Percentiles rank a stretch among this genome's conserved stretches.
These are phyloP conservation scores for Centaurea solstitialis DNA, from an alignment of 129 eudicot genomes.

Conservation along the genomic window DNA sequence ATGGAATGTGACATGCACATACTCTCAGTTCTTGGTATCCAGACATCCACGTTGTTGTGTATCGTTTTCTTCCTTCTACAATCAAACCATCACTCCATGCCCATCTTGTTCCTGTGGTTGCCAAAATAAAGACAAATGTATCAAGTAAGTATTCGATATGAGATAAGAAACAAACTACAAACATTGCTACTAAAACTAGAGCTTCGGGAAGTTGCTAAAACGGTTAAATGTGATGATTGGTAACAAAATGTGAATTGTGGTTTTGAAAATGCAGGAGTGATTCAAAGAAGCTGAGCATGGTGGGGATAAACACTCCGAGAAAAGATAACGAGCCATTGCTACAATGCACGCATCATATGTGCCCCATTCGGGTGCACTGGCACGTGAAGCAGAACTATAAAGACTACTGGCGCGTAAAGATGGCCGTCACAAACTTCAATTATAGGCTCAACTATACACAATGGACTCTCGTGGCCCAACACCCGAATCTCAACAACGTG, in stretches of 20 bases:
- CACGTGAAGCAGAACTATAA: conserved; percentile 76
- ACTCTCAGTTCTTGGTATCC: conserved; percentile 65
- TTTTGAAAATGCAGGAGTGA: conserved; percentile 44
- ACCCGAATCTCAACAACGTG: conserved; percentile 85
- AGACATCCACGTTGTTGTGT: conserved; percentile 69
- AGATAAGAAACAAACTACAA: background rate
- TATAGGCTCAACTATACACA: conserved; percentile 70
- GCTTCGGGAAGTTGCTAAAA: background rate
- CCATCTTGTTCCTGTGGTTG: conserved; percentile 86
- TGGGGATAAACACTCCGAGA: conserved; percentile 68
- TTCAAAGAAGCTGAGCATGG: conserved; percentile 46
- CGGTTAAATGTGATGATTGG: background rate
- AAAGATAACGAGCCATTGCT: conserved; percentile 67
- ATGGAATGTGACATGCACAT: conserved; percentile 87
- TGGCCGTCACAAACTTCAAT: conserved; percentile 76
- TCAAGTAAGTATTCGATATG: conserved; percentile 43
- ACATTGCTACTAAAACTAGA: background rate
- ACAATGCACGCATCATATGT: conserved; percentile 92
- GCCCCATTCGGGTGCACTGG: conserved; percentile 90
- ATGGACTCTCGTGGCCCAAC: conserved; percentile 91
- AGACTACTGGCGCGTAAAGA: conserved; percentile 83
- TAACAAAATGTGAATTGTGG: background rate
- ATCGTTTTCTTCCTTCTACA: conserved; percentile 84
- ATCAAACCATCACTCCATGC: conserved; percentile 75
- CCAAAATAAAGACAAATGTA: conserved; percentile 61